A percentile compares a stretch with the other conserved stretches of the same genome.
Conservation (phyloP, 1,284 basidiomycete genomes). For the Veloboletus limbatus region DNA sequence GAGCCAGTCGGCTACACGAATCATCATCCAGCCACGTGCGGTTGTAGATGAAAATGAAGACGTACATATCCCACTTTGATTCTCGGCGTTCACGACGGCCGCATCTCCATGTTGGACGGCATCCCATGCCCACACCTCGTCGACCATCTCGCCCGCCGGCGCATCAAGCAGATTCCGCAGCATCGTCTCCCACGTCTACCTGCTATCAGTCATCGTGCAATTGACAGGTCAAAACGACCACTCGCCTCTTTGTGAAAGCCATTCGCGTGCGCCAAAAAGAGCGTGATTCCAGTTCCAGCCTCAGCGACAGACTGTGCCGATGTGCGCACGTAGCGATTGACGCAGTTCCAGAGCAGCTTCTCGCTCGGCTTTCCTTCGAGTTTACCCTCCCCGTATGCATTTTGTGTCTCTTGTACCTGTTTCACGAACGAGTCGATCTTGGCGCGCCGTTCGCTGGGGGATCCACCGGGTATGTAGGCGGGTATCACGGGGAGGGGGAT, state of each 20-base stretch:
- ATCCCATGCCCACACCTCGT: slow-evolving; percentile 82
- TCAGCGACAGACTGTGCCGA: too few relatives aligned
- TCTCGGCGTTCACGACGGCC: slow-evolving; percentile 57
- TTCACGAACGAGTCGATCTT: slow-evolving; percentile 20
- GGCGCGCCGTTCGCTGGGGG: slow-evolving; percentile 35
- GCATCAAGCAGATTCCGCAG: slow-evolving; percentile 48
- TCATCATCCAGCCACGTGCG: neutral
- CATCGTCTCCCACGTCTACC: slow-evolving; percentile 66
- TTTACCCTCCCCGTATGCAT: slow-evolving; percentile 15
- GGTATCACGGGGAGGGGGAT: slow-evolving; percentile 40
- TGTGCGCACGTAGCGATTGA: too few relatives aligned
- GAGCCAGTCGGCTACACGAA: slow-evolving; percentile 59
- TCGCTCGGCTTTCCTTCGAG: slow-evolving; percentile 30
- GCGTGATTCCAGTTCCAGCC: slow-evolving; percentile 51
- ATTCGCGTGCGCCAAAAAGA: slow-evolving; percentile 77
- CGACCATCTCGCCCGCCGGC: slow-evolving; percentile 39
- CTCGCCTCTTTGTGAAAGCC: slow-evolving; percentile 81
- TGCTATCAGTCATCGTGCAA: neutral
- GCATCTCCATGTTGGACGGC: slow-evolving; percentile 77
- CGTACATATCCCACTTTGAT: slow-evolving; percentile 56
- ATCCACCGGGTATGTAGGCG: slow-evolving; percentile 2
- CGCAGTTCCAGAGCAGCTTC: slow-evolving; percentile 53
- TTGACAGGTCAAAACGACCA: neutral
- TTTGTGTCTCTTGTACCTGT: slow-evolving; percentile 24
- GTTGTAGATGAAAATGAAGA: neutral